Percentiles rank a stretch among this genome's conserved stretches.
These are phyloP conservation scores for Tulasnella sp. DNA, from an alignment of 768 basidiomycete genomes.

Conservation along the genomic window DNA sequence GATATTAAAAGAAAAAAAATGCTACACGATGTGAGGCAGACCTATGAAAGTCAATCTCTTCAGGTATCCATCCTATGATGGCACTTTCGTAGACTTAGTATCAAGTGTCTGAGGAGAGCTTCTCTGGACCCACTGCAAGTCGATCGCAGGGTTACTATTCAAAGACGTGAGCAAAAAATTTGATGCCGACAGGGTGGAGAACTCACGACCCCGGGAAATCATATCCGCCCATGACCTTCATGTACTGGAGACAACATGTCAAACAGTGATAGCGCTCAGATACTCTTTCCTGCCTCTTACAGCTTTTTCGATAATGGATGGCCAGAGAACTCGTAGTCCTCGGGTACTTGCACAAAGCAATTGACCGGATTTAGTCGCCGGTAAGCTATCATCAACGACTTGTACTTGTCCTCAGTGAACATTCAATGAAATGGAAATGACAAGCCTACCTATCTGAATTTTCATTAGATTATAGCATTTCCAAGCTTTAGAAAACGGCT, in stretches of 20 bases:
- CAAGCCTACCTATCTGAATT: slow-evolving; percentile 12
- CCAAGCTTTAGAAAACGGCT: slow-evolving; percentile 39
- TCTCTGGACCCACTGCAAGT: slow-evolving; percentile 50
- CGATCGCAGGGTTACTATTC: slow-evolving; percentile 64
- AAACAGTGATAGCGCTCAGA: background rate
- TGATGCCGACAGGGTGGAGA: background rate
- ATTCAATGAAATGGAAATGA: background rate
- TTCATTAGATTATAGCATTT: slow-evolving; percentile 19
- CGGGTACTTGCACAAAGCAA: slow-evolving; percentile 48
- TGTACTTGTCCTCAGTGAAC: background rate
- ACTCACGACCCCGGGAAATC: slow-evolving; percentile 76
- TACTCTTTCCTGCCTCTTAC: slow-evolving; percentile 34
- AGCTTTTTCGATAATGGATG: slow-evolving; percentile 71
- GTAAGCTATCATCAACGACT: slow-evolving; percentile 71
- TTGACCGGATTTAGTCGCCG: slow-evolving; percentile 34
- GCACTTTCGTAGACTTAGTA: slow-evolving; percentile 15
- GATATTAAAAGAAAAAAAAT: background rate
- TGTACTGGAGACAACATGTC: slow-evolving; percentile 44
- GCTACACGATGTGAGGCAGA: slow-evolving; percentile 19
- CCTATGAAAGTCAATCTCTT: slow-evolving; percentile 61
- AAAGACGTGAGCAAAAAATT: background rate
- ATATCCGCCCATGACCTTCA: slow-evolving; percentile 84
- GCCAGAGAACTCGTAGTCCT: slow-evolving; percentile 42
- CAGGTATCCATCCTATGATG: slow-evolving; percentile 87
- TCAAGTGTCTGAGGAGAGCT: background rate